A percentile compares a stretch with the other conserved stretches of the same genome.
These are phyloP conservation scores for Naganishia kalamii DNA, from an alignment of 768 basidiomycete species.

Conservation along the genomic window DNA sequence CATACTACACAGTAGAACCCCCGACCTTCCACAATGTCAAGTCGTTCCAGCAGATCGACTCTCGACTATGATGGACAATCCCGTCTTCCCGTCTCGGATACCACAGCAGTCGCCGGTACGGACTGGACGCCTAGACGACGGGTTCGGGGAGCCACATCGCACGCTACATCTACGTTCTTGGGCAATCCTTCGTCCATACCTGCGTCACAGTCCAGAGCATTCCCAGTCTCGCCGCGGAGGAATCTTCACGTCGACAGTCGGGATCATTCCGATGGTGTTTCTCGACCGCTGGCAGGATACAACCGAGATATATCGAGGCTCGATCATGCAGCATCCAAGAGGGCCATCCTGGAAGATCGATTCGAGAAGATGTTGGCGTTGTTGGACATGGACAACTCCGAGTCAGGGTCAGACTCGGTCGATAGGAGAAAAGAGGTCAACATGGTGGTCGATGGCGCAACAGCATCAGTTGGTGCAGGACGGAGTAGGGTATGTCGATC, in stretches of 20 bases:
- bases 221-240: too few relatives aligned
- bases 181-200: too few relatives aligned
- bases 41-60: neutral
- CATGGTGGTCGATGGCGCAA: neutral
- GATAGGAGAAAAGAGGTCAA: neutral
- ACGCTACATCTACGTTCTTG: neutral
- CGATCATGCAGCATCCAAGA: neutral
- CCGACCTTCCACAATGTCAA: too few relatives aligned
- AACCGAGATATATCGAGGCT: too few relatives aligned
- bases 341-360: neutral
- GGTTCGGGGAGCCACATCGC: neutral
- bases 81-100: neutral
- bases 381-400: neutral
- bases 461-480: neutral
- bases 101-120: neutral
- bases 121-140: neutral
- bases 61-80: neutral
- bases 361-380: slow-evolving; percentile 8
- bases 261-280: too few relatives aligned
- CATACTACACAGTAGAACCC: too few relatives aligned
- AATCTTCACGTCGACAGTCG: too few relatives aligned
- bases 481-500: neutral
- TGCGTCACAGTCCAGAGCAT: too few relatives aligned
- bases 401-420: neutral
- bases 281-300: too few relatives aligned